Percentiles rank a stretch among this genome's conserved stretches.
phyloP scores from a whole-genome alignment of 345 rosid species.

The Arabis alpina region DNA sequence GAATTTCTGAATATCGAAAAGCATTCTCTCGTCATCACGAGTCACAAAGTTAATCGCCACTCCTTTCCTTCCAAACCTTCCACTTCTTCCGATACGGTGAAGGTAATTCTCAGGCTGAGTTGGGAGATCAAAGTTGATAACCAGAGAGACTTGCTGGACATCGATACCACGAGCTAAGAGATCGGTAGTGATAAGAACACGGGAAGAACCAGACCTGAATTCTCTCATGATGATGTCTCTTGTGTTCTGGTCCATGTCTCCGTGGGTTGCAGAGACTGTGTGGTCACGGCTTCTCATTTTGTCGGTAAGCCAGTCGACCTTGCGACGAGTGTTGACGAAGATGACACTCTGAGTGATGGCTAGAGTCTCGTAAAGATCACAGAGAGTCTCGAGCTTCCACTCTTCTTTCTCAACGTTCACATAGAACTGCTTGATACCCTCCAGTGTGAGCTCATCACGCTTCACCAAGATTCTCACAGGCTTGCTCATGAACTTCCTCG shows the following conservation, averaged over 20 bases:
- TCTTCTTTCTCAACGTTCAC: conserved; percentile 65
- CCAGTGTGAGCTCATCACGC: conserved; percentile 60
- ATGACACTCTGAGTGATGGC: conserved; percentile 61
- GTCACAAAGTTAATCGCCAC: conserved; percentile 59
- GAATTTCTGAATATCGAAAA: conserved; percentile 54
- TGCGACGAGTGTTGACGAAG: conserved; percentile 61
- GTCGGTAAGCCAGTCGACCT: conserved; percentile 67
- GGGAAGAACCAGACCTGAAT: conserved; percentile 58
- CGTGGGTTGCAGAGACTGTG: conserved; percentile 60
- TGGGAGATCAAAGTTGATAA: conserved; percentile 60
- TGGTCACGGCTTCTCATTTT: conserved; percentile 57
- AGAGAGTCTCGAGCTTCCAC: conserved; percentile 75
- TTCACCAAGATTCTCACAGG: conserved; percentile 61
- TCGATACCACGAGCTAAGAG: conserved; percentile 62
- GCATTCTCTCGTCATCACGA: conserved; percentile 54
- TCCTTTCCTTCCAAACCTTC: conserved; percentile 58
- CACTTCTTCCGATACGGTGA: conserved; percentile 60
- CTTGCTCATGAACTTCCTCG: conserved; percentile 57
- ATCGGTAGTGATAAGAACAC: conserved; percentile 63
- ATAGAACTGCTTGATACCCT: conserved; percentile 59
- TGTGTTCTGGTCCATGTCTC: conserved; percentile 65
- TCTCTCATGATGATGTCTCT: conserved; percentile 61
- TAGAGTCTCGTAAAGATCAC: conserved; percentile 71
- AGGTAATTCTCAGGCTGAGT: conserved; percentile 62
- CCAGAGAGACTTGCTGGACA: conserved; percentile 62